A percentile compares a stretch with the other conserved stretches of the same genome.
Conservation (phyloP, 2,329 filamentous ascomycete genomes). For the Bipolaris oryzae region DNA sequence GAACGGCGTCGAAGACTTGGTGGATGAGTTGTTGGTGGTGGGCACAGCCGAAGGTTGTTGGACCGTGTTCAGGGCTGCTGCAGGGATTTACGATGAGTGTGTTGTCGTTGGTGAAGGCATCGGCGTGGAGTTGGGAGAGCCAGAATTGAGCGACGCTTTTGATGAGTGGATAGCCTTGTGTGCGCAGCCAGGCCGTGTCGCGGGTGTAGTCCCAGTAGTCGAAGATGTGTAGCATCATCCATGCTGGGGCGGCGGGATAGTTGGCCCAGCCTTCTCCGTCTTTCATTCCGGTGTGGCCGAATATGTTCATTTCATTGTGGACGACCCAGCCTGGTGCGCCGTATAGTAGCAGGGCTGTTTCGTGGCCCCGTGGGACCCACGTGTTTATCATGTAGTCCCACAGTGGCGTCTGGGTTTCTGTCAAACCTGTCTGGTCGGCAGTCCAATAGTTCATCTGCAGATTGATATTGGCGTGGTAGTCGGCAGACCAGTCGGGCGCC, state of each 20-base stretch:
- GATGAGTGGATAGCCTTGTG: conserved; percentile 59
- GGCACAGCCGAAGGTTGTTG: conserved; percentile 58
- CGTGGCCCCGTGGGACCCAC: conserved; percentile 60
- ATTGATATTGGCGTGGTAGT: conserved; percentile 66
- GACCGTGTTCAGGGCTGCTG: conserved; percentile 63
- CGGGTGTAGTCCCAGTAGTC: conserved; percentile 63
- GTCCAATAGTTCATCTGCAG: conserved; percentile 67
- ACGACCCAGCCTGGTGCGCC: conserved; percentile 61
- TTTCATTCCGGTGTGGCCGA: conserved; percentile 62
- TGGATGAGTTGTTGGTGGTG: conserved; percentile 61
- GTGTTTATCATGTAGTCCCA: conserved; percentile 62
- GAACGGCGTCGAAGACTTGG: conserved; percentile 45
- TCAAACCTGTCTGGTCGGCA: conserved; percentile 60
- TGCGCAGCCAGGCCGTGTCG: conserved; percentile 54
- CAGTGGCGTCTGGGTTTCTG: conserved; percentile 53
- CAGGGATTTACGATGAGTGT: conserved; percentile 64
- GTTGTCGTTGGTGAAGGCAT: conserved; percentile 58
- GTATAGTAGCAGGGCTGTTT: conserved; percentile 62
- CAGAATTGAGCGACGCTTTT: conserved; percentile 63
- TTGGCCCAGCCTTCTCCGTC: conserved; percentile 52
- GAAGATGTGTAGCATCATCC: conserved; percentile 66
- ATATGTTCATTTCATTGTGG: conserved; percentile 65
- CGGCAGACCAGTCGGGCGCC: conserved; percentile 57
- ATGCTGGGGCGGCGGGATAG: conserved; percentile 58
- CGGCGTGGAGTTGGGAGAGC: conserved; percentile 60